Percentiles rank a stretch among this genome's conserved stretches.
Evolutionary conservation across 1,284 basidiomycete species (phyloP).

Genomic region (Farysia itapuensis): DNA sequence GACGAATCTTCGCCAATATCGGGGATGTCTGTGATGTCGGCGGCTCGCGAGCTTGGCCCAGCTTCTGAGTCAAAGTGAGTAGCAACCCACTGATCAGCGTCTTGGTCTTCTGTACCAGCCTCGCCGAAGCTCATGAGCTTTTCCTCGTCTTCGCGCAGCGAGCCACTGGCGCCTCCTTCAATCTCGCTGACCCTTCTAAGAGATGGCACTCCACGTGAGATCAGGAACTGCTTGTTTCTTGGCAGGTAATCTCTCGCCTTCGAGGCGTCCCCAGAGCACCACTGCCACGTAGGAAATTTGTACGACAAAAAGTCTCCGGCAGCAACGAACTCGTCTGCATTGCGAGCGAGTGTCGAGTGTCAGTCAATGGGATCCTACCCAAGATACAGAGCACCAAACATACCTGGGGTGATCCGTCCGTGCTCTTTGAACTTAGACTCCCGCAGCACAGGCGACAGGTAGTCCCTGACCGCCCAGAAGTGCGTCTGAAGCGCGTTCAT

Average conservation of each 20-base stretch:
- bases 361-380: not conserved
- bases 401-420: slow-evolving; percentile 91
- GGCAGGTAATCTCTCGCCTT: slow-evolving; percentile 90
- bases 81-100: slow-evolving; percentile 48
- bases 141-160: slow-evolving; percentile 33
- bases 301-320: slow-evolving; percentile 57
- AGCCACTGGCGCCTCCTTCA: slow-evolving; percentile 22
- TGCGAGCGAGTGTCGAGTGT: not conserved
- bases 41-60: not conserved
- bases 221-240: slow-evolving; percentile 90
- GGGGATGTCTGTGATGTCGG: slow-evolving; percentile 51
- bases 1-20: slow-evolving; percentile 45
- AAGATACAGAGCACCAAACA: slow-evolving; percentile 45
- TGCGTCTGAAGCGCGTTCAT: slow-evolving; percentile 65
- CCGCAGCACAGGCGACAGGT: slow-evolving; percentile 90
- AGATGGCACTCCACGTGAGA: slow-evolving; percentile 62
- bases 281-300: slow-evolving; percentile 59
- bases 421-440: slow-evolving; percentile 99
- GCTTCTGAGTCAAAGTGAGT: slow-evolving; percentile 34
- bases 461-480: slow-evolving; percentile 93
- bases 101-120: slow-evolving; percentile 11
- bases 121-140: slow-evolving; percentile 41
- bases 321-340: slow-evolving; percentile 55
- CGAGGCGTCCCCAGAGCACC: slow-evolving; percentile 66
- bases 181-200: slow-evolving; percentile 53